phyloP scores from a whole-genome alignment of 352 stramenopile species.

The Thalassiosira mediterranea region DNA sequence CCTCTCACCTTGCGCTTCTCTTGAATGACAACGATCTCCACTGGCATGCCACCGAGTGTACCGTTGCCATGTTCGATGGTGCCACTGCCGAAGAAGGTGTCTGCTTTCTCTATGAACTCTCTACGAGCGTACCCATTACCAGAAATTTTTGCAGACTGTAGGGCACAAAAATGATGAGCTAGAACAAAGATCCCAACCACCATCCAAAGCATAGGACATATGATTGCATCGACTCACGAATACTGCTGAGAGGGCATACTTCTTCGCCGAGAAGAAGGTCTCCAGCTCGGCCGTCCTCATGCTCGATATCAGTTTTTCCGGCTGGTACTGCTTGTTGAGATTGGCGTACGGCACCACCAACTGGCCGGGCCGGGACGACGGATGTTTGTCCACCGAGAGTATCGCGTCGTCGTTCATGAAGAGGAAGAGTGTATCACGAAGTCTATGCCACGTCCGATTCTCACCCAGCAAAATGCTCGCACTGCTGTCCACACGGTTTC shows the following conservation, averaged over 20 bases:
- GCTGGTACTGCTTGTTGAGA: constrained; percentile 31
- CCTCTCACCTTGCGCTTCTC: constrained; percentile 7
- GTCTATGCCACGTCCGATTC: neutral
- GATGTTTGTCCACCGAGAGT: neutral
- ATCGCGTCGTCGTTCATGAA: constrained; percentile 2
- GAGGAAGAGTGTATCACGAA: constrained; percentile 3
- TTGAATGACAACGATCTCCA: neutral
- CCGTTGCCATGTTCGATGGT: constrained; percentile 2
- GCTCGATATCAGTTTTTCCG: constrained; percentile 1
- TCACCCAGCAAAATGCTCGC: neutral
- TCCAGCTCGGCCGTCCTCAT: neutral
- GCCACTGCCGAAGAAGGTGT: constrained; percentile 5
- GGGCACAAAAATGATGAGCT: too few species aligned
- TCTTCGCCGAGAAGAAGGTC: constrained; percentile 1
- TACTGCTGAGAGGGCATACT: constrained; percentile 6
- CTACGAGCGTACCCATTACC: constrained; percentile 5
- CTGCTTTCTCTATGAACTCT: constrained; percentile 6
- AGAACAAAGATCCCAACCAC: too few species aligned
- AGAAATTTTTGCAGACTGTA: constrained; percentile 3
- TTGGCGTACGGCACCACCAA: constrained; percentile 41
- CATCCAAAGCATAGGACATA: too few species aligned
- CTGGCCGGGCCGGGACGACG: constrained; percentile 1
- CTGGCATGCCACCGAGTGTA: neutral
- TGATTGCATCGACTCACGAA: too few species aligned
- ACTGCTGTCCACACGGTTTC: neutral